phyloP scores from a whole-genome alignment of 2,329 filamentous ascomycete species.

The Alternaria rosae region DNA sequence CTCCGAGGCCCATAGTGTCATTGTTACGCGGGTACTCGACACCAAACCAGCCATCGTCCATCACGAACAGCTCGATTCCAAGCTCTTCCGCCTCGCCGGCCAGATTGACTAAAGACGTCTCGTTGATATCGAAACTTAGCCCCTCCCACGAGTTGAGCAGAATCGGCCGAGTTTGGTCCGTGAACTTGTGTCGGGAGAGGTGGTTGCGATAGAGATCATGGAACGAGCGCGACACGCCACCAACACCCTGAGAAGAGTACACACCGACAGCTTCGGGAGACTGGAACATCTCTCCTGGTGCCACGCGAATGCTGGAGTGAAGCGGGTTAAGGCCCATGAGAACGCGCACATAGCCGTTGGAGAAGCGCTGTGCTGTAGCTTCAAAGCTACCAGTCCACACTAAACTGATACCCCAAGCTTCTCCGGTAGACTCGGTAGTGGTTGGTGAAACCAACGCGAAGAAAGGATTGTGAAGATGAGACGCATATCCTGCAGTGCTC shows the following conservation, averaged over 20 bases:
- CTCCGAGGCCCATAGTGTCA: constrained; percentile 67
- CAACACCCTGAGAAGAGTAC: constrained; percentile 66
- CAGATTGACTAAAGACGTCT: constrained; percentile 62
- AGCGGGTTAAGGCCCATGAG: constrained; percentile 67
- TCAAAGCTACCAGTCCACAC: constrained; percentile 70
- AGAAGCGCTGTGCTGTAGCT: constrained; percentile 68
- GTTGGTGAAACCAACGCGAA: constrained; percentile 63
- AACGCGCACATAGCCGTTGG: constrained; percentile 67
- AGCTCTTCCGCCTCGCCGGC: constrained; percentile 65
- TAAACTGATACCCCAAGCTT: constrained; percentile 71
- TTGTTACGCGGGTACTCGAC: constrained; percentile 66
- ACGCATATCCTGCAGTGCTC: constrained; percentile 68
- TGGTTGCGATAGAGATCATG: constrained; percentile 69
- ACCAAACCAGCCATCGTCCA: constrained; percentile 74
- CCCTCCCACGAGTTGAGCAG: constrained; percentile 74
- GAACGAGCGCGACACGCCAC: constrained; percentile 68
- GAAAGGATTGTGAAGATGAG: constrained; percentile 71
- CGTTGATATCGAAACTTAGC: constrained; percentile 65
- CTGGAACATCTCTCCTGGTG: constrained; percentile 63
- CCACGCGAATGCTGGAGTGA: constrained; percentile 66
- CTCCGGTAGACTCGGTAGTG: constrained; percentile 67
- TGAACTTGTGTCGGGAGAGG: constrained; percentile 65
- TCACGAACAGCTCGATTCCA: constrained; percentile 69
- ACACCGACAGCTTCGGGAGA: constrained; percentile 70
- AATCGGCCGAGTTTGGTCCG: constrained; percentile 60